Base-by-base conservation (phyloP, 306 rosid species). In the Mimosa pudica region DNA sequence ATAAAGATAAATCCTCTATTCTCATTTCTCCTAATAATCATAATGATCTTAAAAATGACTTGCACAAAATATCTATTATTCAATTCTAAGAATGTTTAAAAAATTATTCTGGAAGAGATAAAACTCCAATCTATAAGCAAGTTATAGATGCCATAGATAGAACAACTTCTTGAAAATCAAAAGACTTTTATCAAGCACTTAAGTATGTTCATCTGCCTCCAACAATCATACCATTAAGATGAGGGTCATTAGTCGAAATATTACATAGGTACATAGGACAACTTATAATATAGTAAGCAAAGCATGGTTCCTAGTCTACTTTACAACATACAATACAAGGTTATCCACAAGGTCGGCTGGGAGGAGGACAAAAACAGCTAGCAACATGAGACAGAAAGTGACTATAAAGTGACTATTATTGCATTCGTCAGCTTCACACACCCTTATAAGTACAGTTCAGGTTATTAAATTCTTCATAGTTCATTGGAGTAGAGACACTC, bases 401-500 rank as follows among this genome's bases (percentile, higher is more conserved):
- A 66, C 79, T 47, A 38, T 58, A 3, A 77, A 49, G 46, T 1
- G 67, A 66, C 79, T 47, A 38, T 58, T 51, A 12, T 84, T 83
- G 38, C 63, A 70, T 84, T 63, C 64, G 20, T 55, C 69, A 14
- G 79, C 80, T 20, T 70, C 70, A 9, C 76, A 76, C 17, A 46
- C 76, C 66, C 74, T 85, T 84, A 2, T 82, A 81, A 69, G 83
- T 77, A 69, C 46, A 36, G 45, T 52, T 80, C 74, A 55, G 70
- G 42, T 58, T 45, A 65, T 55, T 30, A 17, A 62, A 73, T 64
- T 82, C 87, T 24, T 94, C 89, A 94, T 63, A 94, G 92, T 82
- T 94, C 97, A 81, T 81, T 91, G 51, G 98, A 94, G 81, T 77
- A 80, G 66, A 94, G 95, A 77, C 98, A 94, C 90, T 91, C 98